A percentile compares a stretch with the other conserved stretches of the same genome.
Evolutionary conservation across 2,329 filamentous ascomycete genomes (phyloP).

Genomic region (Trichoderma koningiopsis): DNA sequence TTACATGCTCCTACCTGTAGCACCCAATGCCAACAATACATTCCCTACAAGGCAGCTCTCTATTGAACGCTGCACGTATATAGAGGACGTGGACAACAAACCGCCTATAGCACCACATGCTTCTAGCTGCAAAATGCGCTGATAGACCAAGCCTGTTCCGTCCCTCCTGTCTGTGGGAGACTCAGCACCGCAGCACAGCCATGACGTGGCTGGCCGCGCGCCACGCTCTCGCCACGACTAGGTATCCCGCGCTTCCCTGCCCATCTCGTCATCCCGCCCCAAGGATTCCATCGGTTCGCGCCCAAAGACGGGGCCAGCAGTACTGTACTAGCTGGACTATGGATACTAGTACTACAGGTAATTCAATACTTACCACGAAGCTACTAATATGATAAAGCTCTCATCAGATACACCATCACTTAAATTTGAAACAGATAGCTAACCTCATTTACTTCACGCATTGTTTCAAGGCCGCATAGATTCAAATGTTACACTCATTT

Average conservation of each 20-base stretch:
- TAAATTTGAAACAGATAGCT: too few relatives aligned
- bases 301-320: not conserved
- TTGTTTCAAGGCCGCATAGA: slow-evolving; percentile 17
- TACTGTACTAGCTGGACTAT: not conserved
- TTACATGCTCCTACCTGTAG: too few relatives aligned
- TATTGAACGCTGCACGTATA: not conserved
- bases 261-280: not conserved
- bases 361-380: not conserved
- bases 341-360: too few relatives aligned
- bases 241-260: not conserved
- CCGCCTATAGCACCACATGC: not conserved
- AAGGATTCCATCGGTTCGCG: not conserved
- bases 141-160: not conserved
- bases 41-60: not conserved
- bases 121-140: not conserved
- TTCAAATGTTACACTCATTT: not conserved
- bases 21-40: too few relatives aligned
- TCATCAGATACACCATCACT: too few relatives aligned
- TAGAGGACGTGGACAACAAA: not conserved
- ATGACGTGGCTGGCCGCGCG: slow-evolving; percentile 29
- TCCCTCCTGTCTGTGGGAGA: not conserved
- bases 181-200: slow-evolving; percentile 11
- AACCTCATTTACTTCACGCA: too few relatives aligned
- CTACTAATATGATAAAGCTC: not conserved
- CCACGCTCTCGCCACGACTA: slow-evolving; percentile 25